Evolutionary conservation across 78 protist genomes (phyloP).

Genomic region (Creolimax fragrantissima): DNA sequence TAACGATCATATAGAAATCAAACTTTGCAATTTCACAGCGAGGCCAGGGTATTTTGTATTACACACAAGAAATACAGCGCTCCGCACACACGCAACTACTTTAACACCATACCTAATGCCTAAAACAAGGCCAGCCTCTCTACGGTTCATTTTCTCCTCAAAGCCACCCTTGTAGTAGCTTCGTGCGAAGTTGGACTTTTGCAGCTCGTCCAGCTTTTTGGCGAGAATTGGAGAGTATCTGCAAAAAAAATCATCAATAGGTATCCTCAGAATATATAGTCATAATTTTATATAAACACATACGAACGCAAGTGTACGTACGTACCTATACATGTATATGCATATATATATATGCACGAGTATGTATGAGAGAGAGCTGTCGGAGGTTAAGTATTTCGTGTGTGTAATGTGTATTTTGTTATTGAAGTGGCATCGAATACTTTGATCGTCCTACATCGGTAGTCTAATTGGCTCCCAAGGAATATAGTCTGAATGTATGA

Average conservation of each 20-base stretch:
- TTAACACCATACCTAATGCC: slow-evolving; percentile 20
- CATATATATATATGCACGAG: not conserved
- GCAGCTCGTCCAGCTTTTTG: not conserved
- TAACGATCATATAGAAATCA: no score
- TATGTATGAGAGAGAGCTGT: no score
- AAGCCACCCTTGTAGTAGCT: slow-evolving; percentile 47
- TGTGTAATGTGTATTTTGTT: not conserved
- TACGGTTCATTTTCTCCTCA: slow-evolving; percentile 29
- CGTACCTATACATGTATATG: not conserved
- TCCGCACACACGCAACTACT: no score
- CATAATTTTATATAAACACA: not conserved
- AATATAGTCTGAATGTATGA: no score
- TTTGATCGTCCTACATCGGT: no score
- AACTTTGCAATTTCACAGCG: no score
- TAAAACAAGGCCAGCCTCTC: slow-evolving; percentile 44
- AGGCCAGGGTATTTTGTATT: no score
- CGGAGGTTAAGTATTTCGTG: no score
- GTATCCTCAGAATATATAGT: not conserved
- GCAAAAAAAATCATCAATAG: not conserved
- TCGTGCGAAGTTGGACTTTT: not conserved
- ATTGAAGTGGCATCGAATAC: not conserved
- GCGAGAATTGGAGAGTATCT: not conserved
- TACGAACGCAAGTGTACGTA: not conserved
- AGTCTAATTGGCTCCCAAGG: no score
- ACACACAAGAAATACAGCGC: no score